phyloP scores from a whole-genome alignment of 306 rosid species.

The Ceratonia siliqua region DNA sequence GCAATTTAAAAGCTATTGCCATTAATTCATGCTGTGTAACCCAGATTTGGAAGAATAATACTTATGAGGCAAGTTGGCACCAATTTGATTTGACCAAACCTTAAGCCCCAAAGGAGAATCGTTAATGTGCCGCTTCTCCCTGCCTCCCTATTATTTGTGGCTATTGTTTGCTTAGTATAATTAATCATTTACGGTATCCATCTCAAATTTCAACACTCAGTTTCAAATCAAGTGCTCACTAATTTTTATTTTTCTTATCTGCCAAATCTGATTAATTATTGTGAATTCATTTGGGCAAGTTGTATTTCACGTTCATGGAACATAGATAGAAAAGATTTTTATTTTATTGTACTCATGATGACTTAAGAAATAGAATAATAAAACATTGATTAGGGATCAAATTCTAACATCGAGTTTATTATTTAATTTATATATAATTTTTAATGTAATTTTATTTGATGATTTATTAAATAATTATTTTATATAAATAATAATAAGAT shows the following conservation, averaged over 20 bases:
- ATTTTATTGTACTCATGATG: too few relatives aligned
- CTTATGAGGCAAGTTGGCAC: background rate
- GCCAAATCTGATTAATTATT: background rate
- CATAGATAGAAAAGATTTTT: too few relatives aligned
- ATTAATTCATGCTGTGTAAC: background rate
- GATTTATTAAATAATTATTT: too few relatives aligned
- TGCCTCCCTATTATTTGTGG: background rate
- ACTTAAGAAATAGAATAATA: too few relatives aligned
- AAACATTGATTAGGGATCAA: too few relatives aligned
- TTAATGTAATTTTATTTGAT: too few relatives aligned
- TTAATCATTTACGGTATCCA: background rate
- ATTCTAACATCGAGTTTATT: too few relatives aligned
- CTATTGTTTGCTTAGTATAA: too few relatives aligned
- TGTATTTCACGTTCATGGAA: background rate
- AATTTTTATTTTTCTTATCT: background rate
- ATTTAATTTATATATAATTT: too few relatives aligned
- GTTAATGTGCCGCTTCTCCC: background rate
- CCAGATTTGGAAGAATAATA: constrained; percentile 16
- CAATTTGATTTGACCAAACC: constrained; percentile 16
- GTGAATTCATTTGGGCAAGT: background rate
- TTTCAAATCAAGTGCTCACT: background rate
- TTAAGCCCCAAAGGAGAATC: constrained; percentile 7
- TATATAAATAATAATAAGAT: too few relatives aligned
- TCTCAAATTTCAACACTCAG: background rate
- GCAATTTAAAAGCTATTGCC: constrained; percentile 3